Evolutionary conservation across 2,329 filamentous ascomycete genomes (phyloP), one percentile per base, ranked within the genome.

Genomic region (Clonostachys sp.): DNA sequence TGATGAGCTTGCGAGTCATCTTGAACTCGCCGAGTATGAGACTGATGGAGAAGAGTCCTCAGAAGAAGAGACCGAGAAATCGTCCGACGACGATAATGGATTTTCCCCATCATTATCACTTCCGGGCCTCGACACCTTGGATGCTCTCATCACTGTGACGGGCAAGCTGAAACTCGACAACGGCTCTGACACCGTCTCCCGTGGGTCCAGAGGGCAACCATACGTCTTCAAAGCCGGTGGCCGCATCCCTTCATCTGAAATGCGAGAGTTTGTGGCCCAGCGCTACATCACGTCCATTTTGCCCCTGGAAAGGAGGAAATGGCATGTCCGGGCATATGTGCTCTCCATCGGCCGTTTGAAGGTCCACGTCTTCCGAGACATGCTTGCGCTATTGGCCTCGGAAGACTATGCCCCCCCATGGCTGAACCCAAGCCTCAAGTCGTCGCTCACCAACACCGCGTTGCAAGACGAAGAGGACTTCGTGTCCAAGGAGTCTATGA

Each of bases 251-350:
- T 68, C 66, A 0, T 59, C 66, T 1, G 57, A 66, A 33, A 62
- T 69, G 48, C 62, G 65, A 20, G 58, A 63, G 12, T 69, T 69
- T 12, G 66, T 68, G 5, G 66, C 64, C 1, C 66, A 69, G 48
- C 55, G 55, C 8, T 69, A 69, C 54, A 61, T 68, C n/a, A 54
- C 60, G 7, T 53, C 58, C 0, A 55, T 68, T 1, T 57, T 62
- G 1, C 57, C 59, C 0, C 38, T 69, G 3, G 59, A 65, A 0
- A 53, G 53, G 2, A 55, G 62, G 3, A 69, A 69, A 38, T 69
- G 66, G 65, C 65, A 69, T 17, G 59, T 60, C 1, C 52, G 66
- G 17, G 61, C 65, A 1, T 69, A 69, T 39, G 63, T 63, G 1
- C 55, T 69, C 4, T 56, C 61, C 2, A 54, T 69, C 9, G 65